These are phyloP conservation scores for Pichia phayaonensis DNA, from an alignment of 805 yeast species.

Conservation along the genomic window DNA sequence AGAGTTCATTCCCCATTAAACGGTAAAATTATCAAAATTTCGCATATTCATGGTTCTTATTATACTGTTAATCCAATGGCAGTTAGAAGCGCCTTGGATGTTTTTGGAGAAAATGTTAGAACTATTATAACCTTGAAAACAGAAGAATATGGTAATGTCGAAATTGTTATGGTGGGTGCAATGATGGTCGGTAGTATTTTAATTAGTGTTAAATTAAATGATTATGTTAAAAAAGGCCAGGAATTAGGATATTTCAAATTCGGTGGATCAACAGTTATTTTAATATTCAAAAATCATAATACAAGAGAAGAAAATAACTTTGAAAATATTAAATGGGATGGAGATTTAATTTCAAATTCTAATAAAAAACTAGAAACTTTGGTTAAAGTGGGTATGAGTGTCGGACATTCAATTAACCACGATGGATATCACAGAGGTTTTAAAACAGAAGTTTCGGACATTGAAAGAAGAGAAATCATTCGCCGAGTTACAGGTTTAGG, in stretches of 20 bases:
- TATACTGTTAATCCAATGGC: conserved; percentile 99
- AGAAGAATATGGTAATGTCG: conserved; percentile 66
- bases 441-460: conserved; percentile 3
- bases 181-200: conserved; percentile 97
- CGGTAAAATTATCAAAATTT: conserved; percentile 62
- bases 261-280: conserved; percentile 85
- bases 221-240: conserved; percentile 55
- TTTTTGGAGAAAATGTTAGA: conserved; percentile 86
- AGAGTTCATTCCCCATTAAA: conserved; percentile 84
- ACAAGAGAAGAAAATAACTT: conserved; percentile 6
- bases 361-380: conserved; percentile 67
- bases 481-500: conserved; percentile 14
- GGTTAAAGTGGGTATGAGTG: conserved; percentile 83
- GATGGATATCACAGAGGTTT: conserved; percentile 39
- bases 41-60: conserved; percentile 77
- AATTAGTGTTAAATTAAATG: conserved; percentile 57
- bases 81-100: conserved; percentile 77
- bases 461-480: conserved; percentile 8
- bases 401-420: conserved; percentile 60
- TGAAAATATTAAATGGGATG: conserved; percentile 50
- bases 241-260: conserved; percentile 93
- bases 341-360: conserved; percentile 67
- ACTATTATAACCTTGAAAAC: conserved; percentile 72
- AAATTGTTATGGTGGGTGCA: conserved; percentile 85
- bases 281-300: conserved; percentile 43